These are phyloP conservation scores for Brettanomyces naardenensis DNA, from an alignment of 805 yeast genomes.

Conservation along the genomic window DNA sequence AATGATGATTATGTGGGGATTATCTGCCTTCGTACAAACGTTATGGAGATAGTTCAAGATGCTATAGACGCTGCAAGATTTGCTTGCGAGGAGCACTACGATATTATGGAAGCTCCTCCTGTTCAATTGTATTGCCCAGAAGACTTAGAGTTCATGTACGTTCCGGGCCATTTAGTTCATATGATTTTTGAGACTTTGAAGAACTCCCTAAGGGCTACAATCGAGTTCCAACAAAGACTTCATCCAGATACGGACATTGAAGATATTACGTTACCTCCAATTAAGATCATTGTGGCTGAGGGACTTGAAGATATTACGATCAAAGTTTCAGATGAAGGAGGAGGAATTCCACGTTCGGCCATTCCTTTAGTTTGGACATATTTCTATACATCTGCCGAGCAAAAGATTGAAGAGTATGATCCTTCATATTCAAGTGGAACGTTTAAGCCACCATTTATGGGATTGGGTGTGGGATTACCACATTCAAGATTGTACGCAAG, in stretches of 20 bases:
- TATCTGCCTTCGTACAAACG: conserved; percentile 77
- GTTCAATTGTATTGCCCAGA: conserved; percentile 72
- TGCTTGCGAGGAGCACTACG: conserved; percentile 88
- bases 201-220: conserved; percentile 82
- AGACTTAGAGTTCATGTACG: conserved; percentile 79
- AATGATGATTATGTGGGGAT: conserved; percentile 75
- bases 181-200: conserved; percentile 86
- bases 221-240: conserved; percentile 63
- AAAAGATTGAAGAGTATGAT: conserved; percentile 37
- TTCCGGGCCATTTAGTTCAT: conserved; percentile 87
- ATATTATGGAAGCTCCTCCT: conserved; percentile 77
- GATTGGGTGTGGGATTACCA: conserved; percentile 88
- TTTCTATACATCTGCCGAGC: conserved; percentile 81
- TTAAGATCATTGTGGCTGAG: conserved; percentile 79
- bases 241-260: conserved; percentile 42
- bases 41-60: conserved; percentile 74
- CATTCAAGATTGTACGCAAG: conserved; percentile 79
- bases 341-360: conserved; percentile 82
- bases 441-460: conserved; percentile 81
- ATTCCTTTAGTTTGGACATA: conserved; percentile 87
- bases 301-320: conserved; percentile 89
- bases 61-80: conserved; percentile 87
- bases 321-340: conserved; percentile 89
- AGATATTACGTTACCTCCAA: conserved; percentile 71
- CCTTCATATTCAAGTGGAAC: conserved; percentile 17